Evolutionary conservation across 345 rosid genomes (phyloP), one percentile per base, ranked within the genome.

Genomic region (Brassica incana): DNA sequence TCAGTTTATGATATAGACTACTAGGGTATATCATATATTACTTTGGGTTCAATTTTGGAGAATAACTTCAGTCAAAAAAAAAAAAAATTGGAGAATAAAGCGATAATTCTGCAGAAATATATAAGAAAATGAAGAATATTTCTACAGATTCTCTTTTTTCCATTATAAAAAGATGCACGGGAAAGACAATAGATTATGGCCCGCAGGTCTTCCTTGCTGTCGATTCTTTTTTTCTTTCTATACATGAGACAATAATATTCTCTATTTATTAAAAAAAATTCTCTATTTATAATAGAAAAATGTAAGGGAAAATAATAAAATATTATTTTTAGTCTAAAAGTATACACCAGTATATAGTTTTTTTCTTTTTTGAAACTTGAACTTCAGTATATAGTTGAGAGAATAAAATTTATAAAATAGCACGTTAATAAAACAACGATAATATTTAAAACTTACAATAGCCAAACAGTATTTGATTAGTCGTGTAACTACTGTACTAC

Each of bases 141-240:
- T 52, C 52, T 6, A 38, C 29, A 29, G 10, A 79, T 15, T 8
- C 2, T 1, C 8, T 4, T 2, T 27, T 60, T 65, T 74, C 74
- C 77, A 61, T 50, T 74, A 61, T 33, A 68, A 33, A 72, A 67
- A 67, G 59, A 79, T 67, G 65, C 78, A 79, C 65, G 61, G 8
- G 65, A 73, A 59, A 45, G 78, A 45, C 70, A 15, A 60, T 61
- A 23, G 59, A 74, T 73, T 74, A 61, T 79, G 78, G 82, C 75
- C 78, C 82, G 82, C 69, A 79, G 71, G 74, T 79, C 48, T 79
- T 60, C 6, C 6, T 73, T 79, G 65, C 11, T 35, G 0, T 32
- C 33, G 20, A 73, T 79, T 73, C 82, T 10, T 32, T 45, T 64
- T 9, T 54, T 29, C 73, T 65, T 23, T 67, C 43, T 66, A 43